These are phyloP conservation scores for Colletotrichum camelliae DNA, from an alignment of 2,329 filamentous ascomycete species.

Conservation along the genomic window DNA sequence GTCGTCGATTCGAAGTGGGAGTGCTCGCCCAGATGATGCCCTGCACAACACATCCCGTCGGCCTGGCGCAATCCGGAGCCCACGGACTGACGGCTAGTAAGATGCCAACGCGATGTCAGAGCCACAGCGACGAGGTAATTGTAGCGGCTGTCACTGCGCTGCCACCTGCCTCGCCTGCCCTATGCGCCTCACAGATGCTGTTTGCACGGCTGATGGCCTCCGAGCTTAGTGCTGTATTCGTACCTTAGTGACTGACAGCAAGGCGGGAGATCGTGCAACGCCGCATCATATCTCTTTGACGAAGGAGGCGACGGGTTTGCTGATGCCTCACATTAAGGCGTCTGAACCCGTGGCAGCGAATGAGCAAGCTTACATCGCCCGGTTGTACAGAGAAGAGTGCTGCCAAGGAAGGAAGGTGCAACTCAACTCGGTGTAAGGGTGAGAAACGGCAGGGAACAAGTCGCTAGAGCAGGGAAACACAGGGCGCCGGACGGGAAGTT, in stretches of 20 bases:
- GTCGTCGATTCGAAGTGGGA: not conserved
- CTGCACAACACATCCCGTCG: not conserved
- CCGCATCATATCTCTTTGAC: not conserved
- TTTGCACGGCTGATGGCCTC: not conserved
- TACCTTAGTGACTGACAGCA: not conserved
- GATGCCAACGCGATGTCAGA: not conserved
- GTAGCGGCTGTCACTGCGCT: not conserved
- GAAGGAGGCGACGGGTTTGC: not conserved
- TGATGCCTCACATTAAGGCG: not conserved
- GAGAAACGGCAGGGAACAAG: not conserved
- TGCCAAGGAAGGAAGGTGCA: constrained; percentile 3
- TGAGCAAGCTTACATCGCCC: not conserved
- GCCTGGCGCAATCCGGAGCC: not conserved
- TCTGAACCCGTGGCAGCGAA: not conserved
- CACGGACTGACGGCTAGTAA: not conserved
- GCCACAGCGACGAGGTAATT: not conserved
- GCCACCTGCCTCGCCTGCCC: not conserved
- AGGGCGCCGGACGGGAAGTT: not conserved
- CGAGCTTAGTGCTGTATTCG: not conserved
- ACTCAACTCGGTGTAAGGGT: not conserved
- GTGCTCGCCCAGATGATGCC: not conserved
- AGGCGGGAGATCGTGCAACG: not conserved
- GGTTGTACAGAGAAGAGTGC: not conserved
- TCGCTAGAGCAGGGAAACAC: not conserved
- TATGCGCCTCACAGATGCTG: not conserved